Evolutionary conservation across 23 red algal genomes (phyloP), one percentile per base, ranked within the genome.

Genomic region (Chondrus crispus): DNA sequence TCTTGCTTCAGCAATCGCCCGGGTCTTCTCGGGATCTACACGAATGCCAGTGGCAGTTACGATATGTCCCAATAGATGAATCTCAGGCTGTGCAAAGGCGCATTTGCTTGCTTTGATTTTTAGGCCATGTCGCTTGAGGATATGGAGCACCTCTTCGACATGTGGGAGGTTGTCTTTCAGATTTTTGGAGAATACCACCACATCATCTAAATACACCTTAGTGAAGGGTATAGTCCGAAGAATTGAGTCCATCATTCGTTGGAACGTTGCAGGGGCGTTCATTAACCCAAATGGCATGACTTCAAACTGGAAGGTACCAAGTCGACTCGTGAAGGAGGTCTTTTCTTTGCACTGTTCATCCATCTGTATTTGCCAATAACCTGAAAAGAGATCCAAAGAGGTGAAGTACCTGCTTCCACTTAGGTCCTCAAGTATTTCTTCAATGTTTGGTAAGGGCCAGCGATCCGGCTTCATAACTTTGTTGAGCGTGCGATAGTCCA

Each of bases 401-500:
- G 66, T 72, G 32, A 72, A 72, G 13, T 20, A 13, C 12, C 66
- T 72, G 12, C 14, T 18, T 14, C 66, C 66, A 14, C 12, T 13
- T 13, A 36, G 32, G 32, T 72, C 66, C 14, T 72, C 66, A 72
- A 72, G 32, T 12, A 72, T 72, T 29, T 72, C 28, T 72, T 72
- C 66, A 18, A 36, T 72, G 16, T 72, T 72, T 72, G 66, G 66
- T 13, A 72, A 29, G 32, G 66, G 66, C 66, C 66, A 72, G 12
- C 66, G 14, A 30, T 72, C 66, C 14, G 66, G 14, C 32, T 29
- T 72, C 66, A 36, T 72, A 12, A 13, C 28, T 13, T 13, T 13
- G 32, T 72, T 72, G 28, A 30, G 66, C 14, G 66, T 72, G 66
- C 66, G 66, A 29, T 72, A 72, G 66, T 72, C 66, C 32, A 72